These are phyloP conservation scores for Penicillium griseofulvum DNA, from an alignment of 2,329 filamentous ascomycete species.

Conservation along the genomic window DNA sequence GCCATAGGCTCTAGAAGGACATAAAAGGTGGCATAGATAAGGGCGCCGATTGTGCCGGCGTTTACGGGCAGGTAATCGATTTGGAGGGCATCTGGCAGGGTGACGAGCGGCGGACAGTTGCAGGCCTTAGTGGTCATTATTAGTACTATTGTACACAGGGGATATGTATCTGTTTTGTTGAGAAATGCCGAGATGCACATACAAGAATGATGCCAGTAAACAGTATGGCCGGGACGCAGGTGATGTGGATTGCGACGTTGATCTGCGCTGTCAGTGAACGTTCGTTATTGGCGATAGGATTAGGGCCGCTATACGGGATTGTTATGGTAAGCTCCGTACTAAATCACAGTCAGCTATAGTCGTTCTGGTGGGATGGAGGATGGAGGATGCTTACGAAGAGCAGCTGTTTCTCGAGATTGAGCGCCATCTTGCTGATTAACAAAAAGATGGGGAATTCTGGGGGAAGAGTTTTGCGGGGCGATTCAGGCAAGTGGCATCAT, in stretches of 20 bases:
- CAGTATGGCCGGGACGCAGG: conserved; percentile 61
- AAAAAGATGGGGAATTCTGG: neutral
- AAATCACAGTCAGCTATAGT: conserved; percentile 19
- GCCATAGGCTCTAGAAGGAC: conserved; percentile 92
- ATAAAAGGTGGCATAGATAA: conserved; percentile 75
- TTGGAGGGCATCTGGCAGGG: conserved; percentile 53
- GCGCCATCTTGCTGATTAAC: conserved; percentile 35
- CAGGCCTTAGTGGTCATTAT: conserved; percentile 47
- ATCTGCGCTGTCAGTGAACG: conserved; percentile 45
- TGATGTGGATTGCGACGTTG: conserved; percentile 63
- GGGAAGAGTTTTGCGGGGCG: neutral
- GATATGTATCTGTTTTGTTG: neutral
- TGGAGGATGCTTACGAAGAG: conserved; percentile 55
- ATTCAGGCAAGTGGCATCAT: neutral
- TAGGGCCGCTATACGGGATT: conserved; percentile 51
- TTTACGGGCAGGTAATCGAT: conserved; percentile 60
- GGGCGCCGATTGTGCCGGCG: conserved; percentile 55
- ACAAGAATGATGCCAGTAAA: conserved; percentile 61
- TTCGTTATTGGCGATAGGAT: conserved; percentile 11
- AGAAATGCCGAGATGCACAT: conserved; percentile 27
- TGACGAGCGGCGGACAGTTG: conserved; percentile 54
- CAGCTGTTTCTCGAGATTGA: conserved; percentile 66
- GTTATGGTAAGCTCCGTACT: conserved; percentile 68
- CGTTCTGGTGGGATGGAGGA: conserved; percentile 15
- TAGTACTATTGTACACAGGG: neutral